Evolutionary conservation across 202 grass and related monocot species (phyloP), one percentile per base, ranked within the genome.

Genomic region (Schoenoplectus tabernaemontani): DNA sequence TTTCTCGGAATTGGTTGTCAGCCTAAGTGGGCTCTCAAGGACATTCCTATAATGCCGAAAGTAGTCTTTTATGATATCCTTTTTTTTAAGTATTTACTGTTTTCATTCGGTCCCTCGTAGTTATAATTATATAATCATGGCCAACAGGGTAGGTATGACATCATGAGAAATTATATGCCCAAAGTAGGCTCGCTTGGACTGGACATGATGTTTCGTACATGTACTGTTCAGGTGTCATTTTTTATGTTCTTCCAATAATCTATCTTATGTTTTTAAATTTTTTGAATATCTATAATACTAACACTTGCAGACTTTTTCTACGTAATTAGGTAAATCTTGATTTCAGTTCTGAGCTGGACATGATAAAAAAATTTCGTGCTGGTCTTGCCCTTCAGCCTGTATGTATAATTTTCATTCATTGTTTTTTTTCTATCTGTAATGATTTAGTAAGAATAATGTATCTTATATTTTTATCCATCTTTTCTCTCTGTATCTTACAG

Each of bases 171-270:
- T 75, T 99, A 99, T 89, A 95, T 99, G 96, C 96, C 96, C 66
- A 99, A 99, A 95, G 96, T 99, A 83, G 96, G 96, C 76, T 73
- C 96, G 51, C 88, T 99, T 84, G 96, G 96, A 28, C 90, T 87
- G 62, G 90, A 99, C 83, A 99, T 99, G 96, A 99, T 99, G 96
- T 99, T 99, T 51, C 88, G 92, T 67, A 99, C 96, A 63, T 99
- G 96, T 60, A 99, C 96, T 71, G 96, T 99, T 65, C 96, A 99
- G 90, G 96, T 89, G 57, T 66, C 61, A 28, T 37, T 84, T 80
- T 16, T 79, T 82, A 72, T 48, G 42, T 54, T 41, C 11, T 53
- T 88, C 37, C 39, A 83, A 20, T 67, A 77, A 7, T 26, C 26
- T 53, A 79, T 58, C 50, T 42, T 12, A 16, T 20, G 11, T 11